Conservation (phyloP, 2,329 filamentous ascomycete genomes). For the Cercospora sp. region DNA sequence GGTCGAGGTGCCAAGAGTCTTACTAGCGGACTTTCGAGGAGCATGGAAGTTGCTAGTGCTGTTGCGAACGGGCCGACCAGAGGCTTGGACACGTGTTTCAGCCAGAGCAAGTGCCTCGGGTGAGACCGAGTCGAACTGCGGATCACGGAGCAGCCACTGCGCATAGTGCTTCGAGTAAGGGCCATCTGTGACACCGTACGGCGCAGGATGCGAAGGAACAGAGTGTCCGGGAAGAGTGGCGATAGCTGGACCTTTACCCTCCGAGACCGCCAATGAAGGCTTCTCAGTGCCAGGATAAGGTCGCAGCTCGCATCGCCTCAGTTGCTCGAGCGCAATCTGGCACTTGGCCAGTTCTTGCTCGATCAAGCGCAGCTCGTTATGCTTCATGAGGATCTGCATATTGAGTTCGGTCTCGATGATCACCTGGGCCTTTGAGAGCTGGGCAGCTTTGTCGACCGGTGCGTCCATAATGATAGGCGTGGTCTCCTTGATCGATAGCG, state of each 20-base stretch:
- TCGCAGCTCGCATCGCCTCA: slow-evolving; percentile 87
- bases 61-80: slow-evolving; percentile 78
- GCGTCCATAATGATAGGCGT: slow-evolving; percentile 18
- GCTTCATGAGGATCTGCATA: slow-evolving; percentile 88
- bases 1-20: slow-evolving; percentile 60
- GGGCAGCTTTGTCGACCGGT: slow-evolving; percentile 11
- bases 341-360: slow-evolving; percentile 96
- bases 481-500: slow-evolving; percentile 10
- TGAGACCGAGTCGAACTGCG: slow-evolving; percentile 68
- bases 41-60: slow-evolving; percentile 57
- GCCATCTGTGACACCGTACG: slow-evolving; percentile 87
- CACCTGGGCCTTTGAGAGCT: slow-evolving; percentile 60
- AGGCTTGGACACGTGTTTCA: slow-evolving; percentile 40
- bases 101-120: slow-evolving; percentile 27
- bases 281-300: slow-evolving; percentile 76
- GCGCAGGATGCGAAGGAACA: slow-evolving; percentile 74
- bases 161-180: slow-evolving; percentile 93
- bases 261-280: slow-evolving; percentile 67
- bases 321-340: slow-evolving; percentile 87
- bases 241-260: slow-evolving; percentile 71
- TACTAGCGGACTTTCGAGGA: slow-evolving; percentile 44
- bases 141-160: slow-evolving; percentile 90
- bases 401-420: slow-evolving; percentile 83
- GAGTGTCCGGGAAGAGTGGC: slow-evolving; percentile 61
- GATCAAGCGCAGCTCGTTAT: slow-evolving; percentile 89